Evolutionary conservation across 495 filamentous ascomycete genomes (phyloP).

Genomic region (Penicillium psychrofluorescens): DNA sequence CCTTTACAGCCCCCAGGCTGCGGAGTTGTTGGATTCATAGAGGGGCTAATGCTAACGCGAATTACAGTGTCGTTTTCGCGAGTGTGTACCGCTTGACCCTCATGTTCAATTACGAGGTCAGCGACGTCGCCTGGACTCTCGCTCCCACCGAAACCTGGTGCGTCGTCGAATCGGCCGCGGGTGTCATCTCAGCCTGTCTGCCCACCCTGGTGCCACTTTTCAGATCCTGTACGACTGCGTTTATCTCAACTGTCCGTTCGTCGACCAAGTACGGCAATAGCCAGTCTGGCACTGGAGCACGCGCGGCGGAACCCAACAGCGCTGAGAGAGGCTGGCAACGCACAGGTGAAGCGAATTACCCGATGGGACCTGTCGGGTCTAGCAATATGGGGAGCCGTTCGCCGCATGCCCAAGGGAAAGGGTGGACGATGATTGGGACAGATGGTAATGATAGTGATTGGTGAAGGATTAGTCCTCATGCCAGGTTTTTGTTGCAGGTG

Average conservation of each 20-base stretch:
- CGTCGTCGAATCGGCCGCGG: constrained; percentile 13
- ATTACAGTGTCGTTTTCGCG: constrained; percentile 5
- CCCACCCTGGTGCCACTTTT: constrained; percentile 11
- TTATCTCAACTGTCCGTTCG: background rate
- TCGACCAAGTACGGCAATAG: background rate
- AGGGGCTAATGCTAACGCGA: background rate
- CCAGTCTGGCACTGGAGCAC: background rate
- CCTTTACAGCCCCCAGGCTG: background rate
- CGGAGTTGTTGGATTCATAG: background rate
- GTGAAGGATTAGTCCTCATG: no score
- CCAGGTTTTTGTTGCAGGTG: no score
- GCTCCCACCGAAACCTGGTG: constrained; percentile 14
- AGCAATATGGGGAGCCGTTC: background rate
- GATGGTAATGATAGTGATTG: constrained; percentile 3
- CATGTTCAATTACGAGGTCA: constrained; percentile 5
- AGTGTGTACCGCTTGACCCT: constrained; percentile 14
- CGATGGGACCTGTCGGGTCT: background rate
- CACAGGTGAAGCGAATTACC: background rate
- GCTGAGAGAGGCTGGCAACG: background rate
- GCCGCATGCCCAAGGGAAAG: constrained; percentile 3
- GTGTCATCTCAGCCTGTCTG: constrained; percentile 17
- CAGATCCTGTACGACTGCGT: constrained; percentile 1
- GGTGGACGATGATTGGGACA: constrained; percentile 3
- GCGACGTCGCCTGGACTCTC: constrained; percentile 13
- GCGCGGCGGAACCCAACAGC: background rate